phyloP scores from a whole-genome alignment of 192 early-diverging fungal species.

The Mortierella hygrophila region DNA sequence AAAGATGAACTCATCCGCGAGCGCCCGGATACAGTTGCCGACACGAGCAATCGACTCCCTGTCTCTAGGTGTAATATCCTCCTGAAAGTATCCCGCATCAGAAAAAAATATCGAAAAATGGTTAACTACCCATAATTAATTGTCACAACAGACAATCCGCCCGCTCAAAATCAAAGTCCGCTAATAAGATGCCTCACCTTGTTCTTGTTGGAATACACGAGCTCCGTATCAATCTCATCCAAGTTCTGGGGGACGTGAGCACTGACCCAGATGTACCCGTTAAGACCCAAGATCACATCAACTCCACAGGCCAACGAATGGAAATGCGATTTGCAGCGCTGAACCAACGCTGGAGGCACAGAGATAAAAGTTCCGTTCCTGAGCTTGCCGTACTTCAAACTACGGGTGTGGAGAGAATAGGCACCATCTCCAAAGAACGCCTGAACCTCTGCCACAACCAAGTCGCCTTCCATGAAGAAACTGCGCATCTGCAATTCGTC shows the following conservation, averaged over 20 bases:
- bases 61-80: constrained; percentile 77
- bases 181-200: constrained; percentile 66
- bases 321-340: constrained; percentile 96
- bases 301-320: constrained; percentile 91
- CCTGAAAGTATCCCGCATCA: constrained; percentile 6
- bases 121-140: not conserved
- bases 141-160: not conserved
- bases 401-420: constrained; percentile 90
- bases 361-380: constrained; percentile 78
- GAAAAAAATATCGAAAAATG: not conserved
- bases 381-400: constrained; percentile 91
- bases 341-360: constrained; percentile 90
- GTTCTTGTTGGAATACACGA: constrained; percentile 90
- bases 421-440: constrained; percentile 90
- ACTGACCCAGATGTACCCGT: constrained; percentile 97
- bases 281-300: constrained; percentile 93
- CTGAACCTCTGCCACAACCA: constrained; percentile 93
- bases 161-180: not conserved
- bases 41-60: constrained; percentile 91
- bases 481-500: constrained; percentile 98
- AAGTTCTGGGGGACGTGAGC: constrained; percentile 72
- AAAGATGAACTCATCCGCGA: constrained; percentile 81
- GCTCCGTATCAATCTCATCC: constrained; percentile 84
- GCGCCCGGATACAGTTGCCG: constrained; percentile 85
- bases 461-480: constrained; percentile 95